phyloP scores from a whole-genome alignment of 371 early-diverging fungal species.

The Lichtheimia ramosa region DNA sequence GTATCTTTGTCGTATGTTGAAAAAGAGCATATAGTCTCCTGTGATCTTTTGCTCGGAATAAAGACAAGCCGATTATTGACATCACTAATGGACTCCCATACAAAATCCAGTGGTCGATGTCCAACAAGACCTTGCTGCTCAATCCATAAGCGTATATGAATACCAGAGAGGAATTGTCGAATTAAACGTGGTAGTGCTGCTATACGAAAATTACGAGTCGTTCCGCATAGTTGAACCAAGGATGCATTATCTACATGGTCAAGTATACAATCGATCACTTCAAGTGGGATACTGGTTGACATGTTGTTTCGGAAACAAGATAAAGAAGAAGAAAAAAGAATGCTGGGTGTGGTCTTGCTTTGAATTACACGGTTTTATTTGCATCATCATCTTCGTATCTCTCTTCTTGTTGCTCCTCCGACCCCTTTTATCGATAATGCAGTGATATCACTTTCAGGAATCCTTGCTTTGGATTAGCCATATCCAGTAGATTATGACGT shows the following conservation, averaged over 20 bases:
- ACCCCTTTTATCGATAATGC: too few relatives aligned
- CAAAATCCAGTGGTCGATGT: conserved; percentile 2
- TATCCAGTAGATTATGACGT: too few relatives aligned
- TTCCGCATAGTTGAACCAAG: conserved; percentile 3
- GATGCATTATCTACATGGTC: conserved; percentile 2
- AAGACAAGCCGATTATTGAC: background rate
- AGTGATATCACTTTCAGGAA: too few relatives aligned
- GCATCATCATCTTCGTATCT: too few relatives aligned
- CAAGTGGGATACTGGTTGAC: background rate
- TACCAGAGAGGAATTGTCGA: background rate
- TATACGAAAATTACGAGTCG: background rate
- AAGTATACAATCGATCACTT: conserved; percentile 2
- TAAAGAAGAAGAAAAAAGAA: too few relatives aligned
- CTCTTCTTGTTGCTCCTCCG: too few relatives aligned
- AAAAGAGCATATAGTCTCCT: too few relatives aligned
- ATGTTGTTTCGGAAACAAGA: background rate
- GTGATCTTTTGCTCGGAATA: background rate
- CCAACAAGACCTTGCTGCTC: conserved; percentile 1
- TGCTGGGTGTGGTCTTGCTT: too few relatives aligned
- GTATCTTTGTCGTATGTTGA: background rate
- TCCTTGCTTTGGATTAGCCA: too few relatives aligned
- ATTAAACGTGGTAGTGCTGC: conserved; percentile 2
- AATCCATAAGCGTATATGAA: conserved; percentile 5
- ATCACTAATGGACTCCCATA: background rate
- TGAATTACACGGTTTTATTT: too few relatives aligned